Evolutionary conservation across 345 rosid genomes (phyloP), one percentile per base, ranked within the genome.

Genomic region (Reutealis trisperma): DNA sequence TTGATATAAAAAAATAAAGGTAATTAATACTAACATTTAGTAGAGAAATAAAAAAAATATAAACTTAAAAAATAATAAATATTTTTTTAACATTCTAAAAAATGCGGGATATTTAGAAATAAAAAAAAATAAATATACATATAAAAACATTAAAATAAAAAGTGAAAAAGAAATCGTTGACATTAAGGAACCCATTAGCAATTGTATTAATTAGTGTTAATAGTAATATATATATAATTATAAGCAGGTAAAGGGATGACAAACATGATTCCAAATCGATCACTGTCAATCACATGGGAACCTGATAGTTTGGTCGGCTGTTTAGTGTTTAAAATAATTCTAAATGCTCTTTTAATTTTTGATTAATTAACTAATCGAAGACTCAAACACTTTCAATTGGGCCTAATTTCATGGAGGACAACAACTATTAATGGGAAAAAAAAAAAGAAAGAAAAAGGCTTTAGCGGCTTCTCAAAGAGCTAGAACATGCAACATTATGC

Each of bases 231-330:
- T 32, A 32, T 32, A 32, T 34, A 2, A 22, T 8, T 10, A 13
- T 49, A 55, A 63, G 74, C 75, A 77, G 80, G 77, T 81, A 72
- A 80, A 47, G 78, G 62, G 82, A 78, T 85, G 87, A 65, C 81
- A 24, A 25, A 72, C 11, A 77, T 77, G 82, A 86, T 84, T 85
- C 90, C 85, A 73, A 84, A 77, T 45, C 74, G 19, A 83, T 89
- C 87, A n/a, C 86, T 37, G 79, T 85, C 88, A 72, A 74, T 83
- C 92, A 88, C 92, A 87, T 87, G 92, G 81, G 41, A 75, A 82
- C 84, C 86, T 68, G 5, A 79, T 70, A 55, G 71, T 75, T 77
- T 82, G 92, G 90, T 83, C 87, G 88, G 92, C 86, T 77, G 80
- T 75, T 85, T 77, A 70, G 69, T 25, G 67, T 21, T 77, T 77